Evolutionary conservation across 2,329 filamentous ascomycete genomes (phyloP).

Genomic region (Kalaharituber pfeilii): DNA sequence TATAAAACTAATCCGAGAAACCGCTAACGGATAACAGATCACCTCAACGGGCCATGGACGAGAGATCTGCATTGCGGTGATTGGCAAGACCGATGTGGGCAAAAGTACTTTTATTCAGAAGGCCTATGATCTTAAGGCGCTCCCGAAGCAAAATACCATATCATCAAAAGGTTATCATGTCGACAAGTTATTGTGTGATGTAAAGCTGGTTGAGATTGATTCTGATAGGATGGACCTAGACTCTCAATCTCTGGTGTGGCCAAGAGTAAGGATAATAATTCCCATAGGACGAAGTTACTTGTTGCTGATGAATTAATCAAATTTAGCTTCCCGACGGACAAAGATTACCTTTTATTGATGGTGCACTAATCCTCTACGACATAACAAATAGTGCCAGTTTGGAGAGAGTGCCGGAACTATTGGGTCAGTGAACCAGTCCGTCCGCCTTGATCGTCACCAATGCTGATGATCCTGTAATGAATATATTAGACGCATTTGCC

Average conservation of each 20-base stretch:
- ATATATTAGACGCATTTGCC: constrained; percentile 47
- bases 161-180: constrained; percentile 40
- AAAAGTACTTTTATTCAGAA: constrained; percentile 52
- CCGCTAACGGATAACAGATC: constrained; percentile 7
- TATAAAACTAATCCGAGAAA: not conserved
- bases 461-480: constrained; percentile 7
- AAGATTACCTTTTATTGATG: constrained; percentile 59
- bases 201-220: constrained; percentile 48
- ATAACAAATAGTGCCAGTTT: constrained; percentile 63
- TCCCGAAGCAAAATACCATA: constrained; percentile 34
- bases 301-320: constrained; percentile 14
- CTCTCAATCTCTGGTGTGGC: constrained; percentile 37
- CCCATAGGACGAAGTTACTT: constrained; percentile 3
- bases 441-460: constrained; percentile 3
- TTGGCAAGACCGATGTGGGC: constrained; percentile 48
- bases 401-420: constrained; percentile 51
- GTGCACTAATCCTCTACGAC: constrained; percentile 73
- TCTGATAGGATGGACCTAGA: constrained; percentile 47
- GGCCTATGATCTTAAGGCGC: constrained; percentile 38
- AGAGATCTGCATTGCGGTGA: constrained; percentile 38
- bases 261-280: constrained; percentile 16
- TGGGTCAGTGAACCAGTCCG: constrained; percentile 45
- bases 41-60: constrained; percentile 15
- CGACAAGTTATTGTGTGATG: constrained; percentile 40
- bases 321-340: constrained; percentile 37